These are phyloP conservation scores for Xylaria bambusicola DNA, from an alignment of 495 filamentous ascomycete species.

Conservation along the genomic window DNA sequence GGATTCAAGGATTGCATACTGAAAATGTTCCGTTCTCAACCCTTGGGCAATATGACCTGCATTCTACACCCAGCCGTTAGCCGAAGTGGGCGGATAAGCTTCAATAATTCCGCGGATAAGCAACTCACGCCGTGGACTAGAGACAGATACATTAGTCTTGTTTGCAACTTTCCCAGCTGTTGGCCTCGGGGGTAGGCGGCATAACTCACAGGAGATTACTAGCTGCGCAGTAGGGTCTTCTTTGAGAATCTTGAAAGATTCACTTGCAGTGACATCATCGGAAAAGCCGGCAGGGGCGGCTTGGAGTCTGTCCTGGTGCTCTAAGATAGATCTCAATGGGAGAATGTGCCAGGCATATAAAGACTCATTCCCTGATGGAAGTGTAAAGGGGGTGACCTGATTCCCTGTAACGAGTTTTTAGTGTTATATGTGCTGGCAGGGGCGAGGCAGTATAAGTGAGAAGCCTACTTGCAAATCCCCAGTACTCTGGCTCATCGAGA, in stretches of 20 bases:
- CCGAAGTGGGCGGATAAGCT: slow-evolving; percentile 8
- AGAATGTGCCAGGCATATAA: slow-evolving; percentile 76
- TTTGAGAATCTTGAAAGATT: slow-evolving; percentile 61
- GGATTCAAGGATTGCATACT: no score
- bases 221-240: slow-evolving; percentile 62
- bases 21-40: slow-evolving; percentile 63
- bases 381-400: slow-evolving; percentile 68
- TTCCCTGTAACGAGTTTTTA: slow-evolving; percentile 43
- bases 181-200: background rate
- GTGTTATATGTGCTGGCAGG: background rate
- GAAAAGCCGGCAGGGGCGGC: slow-evolving; percentile 52
- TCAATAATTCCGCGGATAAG: background rate
- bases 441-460: background rate
- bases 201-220: slow-evolving; percentile 55
- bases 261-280: slow-evolving; percentile 55
- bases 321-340: slow-evolving; percentile 62
- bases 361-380: slow-evolving; percentile 57
- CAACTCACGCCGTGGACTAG: slow-evolving; percentile 47
- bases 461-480: slow-evolving; percentile 76
- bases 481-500: slow-evolving; percentile 69
- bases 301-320: slow-evolving; percentile 55
- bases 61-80: slow-evolving; percentile 38
- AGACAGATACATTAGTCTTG: slow-evolving; percentile 5
- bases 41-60: slow-evolving; percentile 67
- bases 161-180: background rate